Base-by-base conservation (phyloP, 2,329 filamentous ascomycete species). In the Ceratocystis albifundus region DNA sequence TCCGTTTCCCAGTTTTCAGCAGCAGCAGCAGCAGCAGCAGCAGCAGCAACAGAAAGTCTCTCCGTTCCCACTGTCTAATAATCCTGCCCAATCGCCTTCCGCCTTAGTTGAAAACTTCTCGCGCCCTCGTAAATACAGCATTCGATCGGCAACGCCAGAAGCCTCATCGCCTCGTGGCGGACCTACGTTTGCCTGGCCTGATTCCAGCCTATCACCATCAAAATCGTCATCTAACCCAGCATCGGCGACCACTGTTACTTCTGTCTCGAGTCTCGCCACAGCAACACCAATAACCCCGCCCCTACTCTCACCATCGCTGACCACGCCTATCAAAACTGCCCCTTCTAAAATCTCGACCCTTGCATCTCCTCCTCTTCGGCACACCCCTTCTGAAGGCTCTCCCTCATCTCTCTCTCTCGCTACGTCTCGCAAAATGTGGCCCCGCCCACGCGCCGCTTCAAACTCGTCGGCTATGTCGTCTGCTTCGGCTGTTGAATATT, bases 61-160 rank as follows among this genome's bases (percentile, higher is more conserved):
- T 45, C 1, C 36, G 4, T 32, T 41, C 7, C 59, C 30, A 36
- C 20, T 17, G 41, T 17, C 22, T 44, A 63, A 48, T 28, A 2
- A 30, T 12, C 57, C 22, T 1, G 36, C 41, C 6, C 41, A 22
- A 22, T 46, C 41, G 15, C 20, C 46, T 22, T 36, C 71, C 64
- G 74, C 75, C 69, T 71, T 73, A 59, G 76, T 82, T 59, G 79
- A 80, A 70, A 85, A 85, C 73, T 85, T 85, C 72, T 85, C 82
- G n/a, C 78, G 82, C 48, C 82, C 82, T 53, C 77, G 82, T 67
- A 82, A 82, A 68, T 75, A 77, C 48, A 84, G 82, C 72, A 76
- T 82, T 68, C 77, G 65, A 7, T 66, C 68, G 22, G 64, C 67
- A 28, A 67, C 64, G 4, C 62, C 65, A 53, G 62, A 68, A 30